Conservation (phyloP, 1,139 yeast genomes). For the Keqinozyma sinolaborantium region DNA sequence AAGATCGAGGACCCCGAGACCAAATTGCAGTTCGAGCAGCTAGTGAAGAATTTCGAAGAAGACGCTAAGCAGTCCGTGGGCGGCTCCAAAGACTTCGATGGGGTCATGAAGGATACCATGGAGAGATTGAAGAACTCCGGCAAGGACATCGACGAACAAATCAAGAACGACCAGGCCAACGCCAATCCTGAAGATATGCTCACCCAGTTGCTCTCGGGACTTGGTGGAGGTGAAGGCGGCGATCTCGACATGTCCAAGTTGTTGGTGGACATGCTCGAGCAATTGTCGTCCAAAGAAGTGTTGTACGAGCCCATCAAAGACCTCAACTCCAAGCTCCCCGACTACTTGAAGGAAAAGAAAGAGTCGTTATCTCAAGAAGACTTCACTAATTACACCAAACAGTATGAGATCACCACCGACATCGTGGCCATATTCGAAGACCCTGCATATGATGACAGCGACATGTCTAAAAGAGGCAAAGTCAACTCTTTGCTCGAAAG, state of each 20-base stretch:
- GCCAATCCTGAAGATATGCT: constrained; percentile 57
- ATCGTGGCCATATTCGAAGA: constrained; percentile 59
- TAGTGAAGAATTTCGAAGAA: constrained; percentile 45
- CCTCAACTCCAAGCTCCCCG: constrained; percentile 66
- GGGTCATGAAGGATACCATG: constrained; percentile 78
- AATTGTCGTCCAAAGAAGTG: constrained; percentile 81
- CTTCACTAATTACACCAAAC: constrained; percentile 48
- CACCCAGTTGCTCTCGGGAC: constrained; percentile 50
- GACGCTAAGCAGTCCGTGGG: constrained; percentile 28
- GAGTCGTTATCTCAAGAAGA: constrained; percentile 44
- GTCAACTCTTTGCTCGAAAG: constrained; percentile 59
- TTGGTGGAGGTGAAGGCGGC: constrained; percentile 45
- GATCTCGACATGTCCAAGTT: constrained; percentile 59
- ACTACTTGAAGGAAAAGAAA: constrained; percentile 52
- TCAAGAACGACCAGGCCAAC: constrained; percentile 46
- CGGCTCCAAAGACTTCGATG: constrained; percentile 53
- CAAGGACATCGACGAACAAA: constrained; percentile 58
- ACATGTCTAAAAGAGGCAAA: constrained; percentile 47
- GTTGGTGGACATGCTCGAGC: constrained; percentile 75
- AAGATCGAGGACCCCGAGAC: constrained; percentile 59
- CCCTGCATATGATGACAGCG: constrained; percentile 49
- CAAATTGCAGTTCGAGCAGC: constrained; percentile 48
- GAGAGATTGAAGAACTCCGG: constrained; percentile 73
- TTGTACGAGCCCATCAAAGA: constrained; percentile 88
- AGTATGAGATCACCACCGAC: constrained; percentile 49